Evolutionary conservation across 495 filamentous ascomycete genomes (phyloP), one percentile per base, ranked within the genome.

Genomic region (Aspergillus asperescens): DNA sequence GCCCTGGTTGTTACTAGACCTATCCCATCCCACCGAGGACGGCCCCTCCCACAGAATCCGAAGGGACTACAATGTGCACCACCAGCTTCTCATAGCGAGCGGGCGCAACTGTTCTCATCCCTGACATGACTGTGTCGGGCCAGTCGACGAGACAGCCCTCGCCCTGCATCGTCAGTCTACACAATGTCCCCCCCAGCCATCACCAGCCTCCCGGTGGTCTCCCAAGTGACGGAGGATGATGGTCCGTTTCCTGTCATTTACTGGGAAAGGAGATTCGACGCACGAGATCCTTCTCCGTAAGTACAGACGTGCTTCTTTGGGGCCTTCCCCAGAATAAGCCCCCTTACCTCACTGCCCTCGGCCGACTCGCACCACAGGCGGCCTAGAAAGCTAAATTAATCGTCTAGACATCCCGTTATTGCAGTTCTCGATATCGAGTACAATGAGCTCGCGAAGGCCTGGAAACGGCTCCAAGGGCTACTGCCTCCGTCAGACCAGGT

Each of bases 361-460:
- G 13, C 32, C 32, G 32, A 4, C 15, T 35, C 32, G n/a, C 32
- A 35, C 5, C 32, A 4, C 22, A 25, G 4, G 19, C 12, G 10
- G 20, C 39, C 10, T n/a, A n/a, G 39, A 24, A 13, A 32, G 28
- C 50, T 56, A 23, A 60, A 19, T 7, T n/a, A 8, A n/a, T 3
- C 4, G 5, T 38, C 19, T 32, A 74, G 71, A 7, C 61, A 67
- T 27, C 61, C 66, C 10, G 59, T 62, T 7, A 68, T 73, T 55
- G 63, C 65, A 12, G 61, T 62, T 52, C 68, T 77, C 41, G 73
- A 77, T 52, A 61, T 74, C 49, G 73, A 76, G 65, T 65, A 66
- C 32, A 73, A 70, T 52, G 72, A 74, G 58, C 60, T 77, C 25
- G 65, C 60, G 27, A 62, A 67, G 46, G 65, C 72, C 1, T 77